phyloP scores from a whole-genome alignment of 2,329 filamentous ascomycete species.

The Trichoderma sp. region DNA sequence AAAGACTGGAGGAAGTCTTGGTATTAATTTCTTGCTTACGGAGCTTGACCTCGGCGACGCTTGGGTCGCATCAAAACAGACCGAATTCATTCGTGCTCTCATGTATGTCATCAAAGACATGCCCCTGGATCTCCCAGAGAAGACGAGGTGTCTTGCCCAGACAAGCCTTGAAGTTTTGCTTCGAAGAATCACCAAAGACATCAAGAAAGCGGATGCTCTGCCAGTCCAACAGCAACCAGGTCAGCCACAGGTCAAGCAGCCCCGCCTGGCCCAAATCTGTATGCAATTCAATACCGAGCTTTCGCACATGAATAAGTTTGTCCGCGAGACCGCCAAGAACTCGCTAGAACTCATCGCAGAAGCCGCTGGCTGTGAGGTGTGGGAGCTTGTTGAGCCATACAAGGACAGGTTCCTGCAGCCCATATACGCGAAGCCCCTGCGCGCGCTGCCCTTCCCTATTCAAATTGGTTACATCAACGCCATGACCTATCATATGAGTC shows the following conservation, averaged over 20 bases:
- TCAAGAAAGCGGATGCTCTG: conserved; percentile 73
- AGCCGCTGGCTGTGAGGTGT: conserved; percentile 75
- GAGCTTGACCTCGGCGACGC: conserved; percentile 80
- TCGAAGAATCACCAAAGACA: conserved; percentile 74
- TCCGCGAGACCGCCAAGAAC: conserved; percentile 82
- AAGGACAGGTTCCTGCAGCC: conserved; percentile 87
- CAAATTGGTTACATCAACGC: conserved; percentile 99
- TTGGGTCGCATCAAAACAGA: conserved; percentile 82
- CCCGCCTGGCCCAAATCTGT: conserved; percentile 76
- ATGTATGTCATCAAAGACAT: conserved; percentile 99
- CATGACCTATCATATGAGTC: conserved; percentile 88
- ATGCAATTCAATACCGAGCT: conserved; percentile 85
- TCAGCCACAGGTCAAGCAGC: conserved; percentile 53
- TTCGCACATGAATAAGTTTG: conserved; percentile 93
- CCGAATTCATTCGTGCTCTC: conserved; percentile 86
- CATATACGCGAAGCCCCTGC: conserved; percentile 92
- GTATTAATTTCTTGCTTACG: conserved; percentile 85
- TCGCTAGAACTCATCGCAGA: conserved; percentile 81
- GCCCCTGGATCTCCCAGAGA: conserved; percentile 89
- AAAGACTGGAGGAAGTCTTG: conserved; percentile 88
- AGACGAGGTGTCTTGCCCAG: conserved; percentile 81
- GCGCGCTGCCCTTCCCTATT: conserved; percentile 88
- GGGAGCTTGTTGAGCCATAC: conserved; percentile 86
- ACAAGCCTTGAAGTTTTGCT: conserved; percentile 81
- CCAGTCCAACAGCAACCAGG: conserved; percentile 45